Evolutionary conservation across 228 moss, liverwort and hornwort genomes (phyloP), one percentile per base, ranked within the genome.

Genomic region (Sphagnum fallax): DNA sequence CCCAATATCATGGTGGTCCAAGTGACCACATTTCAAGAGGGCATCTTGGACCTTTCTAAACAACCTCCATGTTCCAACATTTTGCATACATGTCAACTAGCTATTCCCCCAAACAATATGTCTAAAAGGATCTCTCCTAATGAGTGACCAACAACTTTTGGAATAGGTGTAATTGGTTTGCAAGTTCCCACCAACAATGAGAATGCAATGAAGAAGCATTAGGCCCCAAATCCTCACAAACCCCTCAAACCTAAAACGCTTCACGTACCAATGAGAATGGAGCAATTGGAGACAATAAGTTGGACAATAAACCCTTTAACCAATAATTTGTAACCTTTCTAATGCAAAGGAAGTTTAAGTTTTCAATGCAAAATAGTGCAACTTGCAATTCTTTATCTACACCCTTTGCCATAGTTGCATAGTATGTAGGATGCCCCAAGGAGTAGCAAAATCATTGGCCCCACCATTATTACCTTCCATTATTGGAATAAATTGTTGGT

Each of bases 111-210:
- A 32, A 51, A 83, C 72, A 72, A 72, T 77, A 62, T 83, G 90
- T 50, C 91, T 89, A 90, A 93, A 93, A 55, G 83, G 86, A 75
- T 87, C 79, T 32, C 0, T 55, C 4, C 75, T 12, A 86, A 86
- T 64, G 90, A 93, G 48, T 97, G 90, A 93, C 91, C 93, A 18
- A 88, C 91, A 49, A 79, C 76, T 48, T 89, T 88, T 6, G 93
- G 93, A 48, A 87, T 89, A 66, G 93, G 93, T 74, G 79, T 85
- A 52, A 69, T 74, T 51, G 83, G 83, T 14, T 69, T 87, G 52
- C 81, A 84, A 68, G 16, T 88, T 51, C 88, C 87, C 7, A 74
- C 70, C 5, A 87, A 84, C 65, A 77, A 75, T 7, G 88, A 85
- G 66, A 72, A 70, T 65, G 67, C 51, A 51, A 32, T 75, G 8